phyloP scores from a whole-genome alignment of 176 grass and related monocot genomes.

The Zea luxurians region DNA sequence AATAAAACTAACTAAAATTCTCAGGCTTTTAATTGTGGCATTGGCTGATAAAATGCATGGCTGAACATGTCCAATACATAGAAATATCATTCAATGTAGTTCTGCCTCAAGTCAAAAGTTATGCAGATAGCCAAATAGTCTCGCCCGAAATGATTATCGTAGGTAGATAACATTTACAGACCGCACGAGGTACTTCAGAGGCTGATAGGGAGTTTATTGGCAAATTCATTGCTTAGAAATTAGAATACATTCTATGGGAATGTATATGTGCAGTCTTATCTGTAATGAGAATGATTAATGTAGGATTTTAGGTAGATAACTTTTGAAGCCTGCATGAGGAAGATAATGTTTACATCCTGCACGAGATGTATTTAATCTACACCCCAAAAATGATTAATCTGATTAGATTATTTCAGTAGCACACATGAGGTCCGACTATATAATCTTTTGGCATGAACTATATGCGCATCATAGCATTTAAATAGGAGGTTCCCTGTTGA shows the following conservation, averaged over 20 bases:
- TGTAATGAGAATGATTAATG: background rate
- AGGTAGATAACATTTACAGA: background rate
- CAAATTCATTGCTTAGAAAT: slow-evolving; percentile 3
- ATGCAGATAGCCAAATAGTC: background rate
- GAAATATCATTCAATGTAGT: background rate
- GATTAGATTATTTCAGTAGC: background rate
- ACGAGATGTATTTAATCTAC: background rate
- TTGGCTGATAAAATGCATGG: background rate
- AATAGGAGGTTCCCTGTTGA: background rate
- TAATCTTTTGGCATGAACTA: background rate
- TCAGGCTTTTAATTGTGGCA: background rate
- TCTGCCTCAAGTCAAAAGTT: slow-evolving; percentile 3
- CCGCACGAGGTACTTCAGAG: background rate
- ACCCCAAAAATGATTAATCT: background rate
- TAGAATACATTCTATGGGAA: slow-evolving; percentile 17
- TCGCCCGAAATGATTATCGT: background rate
- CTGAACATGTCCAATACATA: background rate
- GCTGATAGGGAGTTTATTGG: background rate
- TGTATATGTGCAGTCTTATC: background rate
- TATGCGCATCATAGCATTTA: background rate
- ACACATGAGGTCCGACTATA: background rate
- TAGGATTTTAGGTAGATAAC: background rate
- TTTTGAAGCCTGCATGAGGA: background rate
- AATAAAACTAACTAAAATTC: background rate
- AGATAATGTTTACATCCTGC: background rate